A percentile compares a stretch with the other conserved stretches of the same genome.
Evolutionary conservation across 164 flowering plant genomes (phyloP).

Genomic region (Umbilicus rupestris): DNA sequence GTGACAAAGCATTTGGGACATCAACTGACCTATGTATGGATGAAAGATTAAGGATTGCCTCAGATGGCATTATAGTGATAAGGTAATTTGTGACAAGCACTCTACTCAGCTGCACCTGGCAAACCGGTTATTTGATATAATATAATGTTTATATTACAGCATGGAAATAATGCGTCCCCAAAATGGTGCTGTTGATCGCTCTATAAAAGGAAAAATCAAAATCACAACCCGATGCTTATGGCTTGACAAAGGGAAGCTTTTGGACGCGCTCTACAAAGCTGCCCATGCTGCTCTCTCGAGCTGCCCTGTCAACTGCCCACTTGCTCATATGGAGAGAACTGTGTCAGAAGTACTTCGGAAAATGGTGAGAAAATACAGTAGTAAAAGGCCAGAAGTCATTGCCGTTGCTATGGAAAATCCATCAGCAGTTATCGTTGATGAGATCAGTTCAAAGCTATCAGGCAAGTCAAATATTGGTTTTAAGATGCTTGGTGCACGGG

Average conservation of each 20-base stretch:
- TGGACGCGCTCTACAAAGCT: slow-evolving; percentile 88
- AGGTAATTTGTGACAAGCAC: slow-evolving; percentile 38
- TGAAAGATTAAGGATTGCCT: slow-evolving; percentile 83
- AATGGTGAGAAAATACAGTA: slow-evolving; percentile 86
- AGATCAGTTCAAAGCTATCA: slow-evolving; percentile 52
- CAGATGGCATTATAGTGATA: slow-evolving; percentile 87
- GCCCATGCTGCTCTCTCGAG: slow-evolving; percentile 91
- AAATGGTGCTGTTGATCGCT: slow-evolving; percentile 28
- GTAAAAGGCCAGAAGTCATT: slow-evolving; percentile 93
- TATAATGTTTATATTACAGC: slow-evolving; percentile 32
- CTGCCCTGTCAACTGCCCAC: slow-evolving; percentile 79
- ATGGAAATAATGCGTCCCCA: slow-evolving; percentile 93
- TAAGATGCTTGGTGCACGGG: slow-evolving; percentile 30
- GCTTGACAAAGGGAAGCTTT: slow-evolving; percentile 95
- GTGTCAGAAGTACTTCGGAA: slow-evolving; percentile 85
- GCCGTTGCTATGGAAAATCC: slow-evolving; percentile 80
- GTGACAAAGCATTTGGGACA: slow-evolving; percentile 98
- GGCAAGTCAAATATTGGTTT: slow-evolving; percentile 45
- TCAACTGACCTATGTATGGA: slow-evolving; percentile 85
- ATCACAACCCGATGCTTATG: slow-evolving; percentile 95
- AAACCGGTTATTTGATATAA: neutral
- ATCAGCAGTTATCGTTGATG: slow-evolving; percentile 58
- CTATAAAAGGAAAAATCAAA: slow-evolving; percentile 78
- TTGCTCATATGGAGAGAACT: slow-evolving; percentile 80
- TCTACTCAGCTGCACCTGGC: neutral